Conservation (phyloP, 2,329 filamentous ascomycete species). For the Fusarium subtropicale region DNA sequence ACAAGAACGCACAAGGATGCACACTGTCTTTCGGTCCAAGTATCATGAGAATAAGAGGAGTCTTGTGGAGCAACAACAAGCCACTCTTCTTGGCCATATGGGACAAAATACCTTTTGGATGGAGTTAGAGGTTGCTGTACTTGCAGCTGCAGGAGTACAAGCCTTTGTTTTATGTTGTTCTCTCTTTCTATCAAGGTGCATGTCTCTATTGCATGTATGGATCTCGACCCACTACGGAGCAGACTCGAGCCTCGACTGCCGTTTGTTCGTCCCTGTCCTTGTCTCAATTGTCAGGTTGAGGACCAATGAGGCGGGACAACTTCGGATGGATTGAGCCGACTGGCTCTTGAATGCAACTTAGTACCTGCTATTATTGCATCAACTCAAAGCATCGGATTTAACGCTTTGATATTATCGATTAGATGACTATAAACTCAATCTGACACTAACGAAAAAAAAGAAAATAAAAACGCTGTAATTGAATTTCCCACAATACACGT, state of each 20-base stretch:
- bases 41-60: background rate
- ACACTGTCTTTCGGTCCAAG: background rate
- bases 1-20: conserved; percentile 8
- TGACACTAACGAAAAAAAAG: background rate
- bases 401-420: background rate
- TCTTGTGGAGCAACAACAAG: background rate
- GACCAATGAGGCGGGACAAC: conserved; percentile 1
- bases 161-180: background rate
- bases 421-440: background rate
- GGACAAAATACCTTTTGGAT: no score
- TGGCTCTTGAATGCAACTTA: background rate
- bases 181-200: background rate
- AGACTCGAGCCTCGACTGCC: background rate
- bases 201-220: conserved; percentile 4
- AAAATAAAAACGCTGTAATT: background rate
- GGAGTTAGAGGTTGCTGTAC: background rate
- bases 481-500: background rate
- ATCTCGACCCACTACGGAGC: background rate
- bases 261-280: conserved; percentile 9
- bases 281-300: background rate
- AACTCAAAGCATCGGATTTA: background rate
- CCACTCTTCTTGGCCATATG: background rate
- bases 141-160: background rate
- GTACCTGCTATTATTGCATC: background rate
- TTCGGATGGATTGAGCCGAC: conserved; percentile 2